phyloP scores from a whole-genome alignment of 2,329 filamentous ascomycete species.

The Helicocarpus griseus region DNA sequence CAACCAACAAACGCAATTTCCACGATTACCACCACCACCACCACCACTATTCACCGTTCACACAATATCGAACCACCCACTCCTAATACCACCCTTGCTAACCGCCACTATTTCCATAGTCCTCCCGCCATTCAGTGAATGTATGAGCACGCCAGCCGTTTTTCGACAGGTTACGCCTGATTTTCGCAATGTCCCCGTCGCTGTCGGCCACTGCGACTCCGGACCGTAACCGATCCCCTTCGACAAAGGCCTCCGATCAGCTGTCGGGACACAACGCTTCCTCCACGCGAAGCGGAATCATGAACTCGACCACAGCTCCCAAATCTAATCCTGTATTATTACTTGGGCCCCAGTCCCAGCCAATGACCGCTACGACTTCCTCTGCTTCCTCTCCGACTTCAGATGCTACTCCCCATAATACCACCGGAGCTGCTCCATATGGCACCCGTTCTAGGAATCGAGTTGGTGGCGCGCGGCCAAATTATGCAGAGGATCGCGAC shows the following conservation, averaged over 20 bases:
- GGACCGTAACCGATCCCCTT: constrained; percentile 16
- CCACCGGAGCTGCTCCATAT: constrained; percentile 56
- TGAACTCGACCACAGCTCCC: constrained; percentile 10
- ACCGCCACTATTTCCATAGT: background rate
- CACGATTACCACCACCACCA: too few relatives aligned
- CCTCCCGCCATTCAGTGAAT: constrained; percentile 11
- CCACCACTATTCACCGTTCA: background rate
- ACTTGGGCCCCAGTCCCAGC: constrained; percentile 30
- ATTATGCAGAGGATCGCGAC: constrained; percentile 92
- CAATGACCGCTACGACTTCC: constrained; percentile 37
- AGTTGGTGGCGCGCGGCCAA: constrained; percentile 61
- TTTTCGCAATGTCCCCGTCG: constrained; percentile 22
- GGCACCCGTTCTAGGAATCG: constrained; percentile 91
- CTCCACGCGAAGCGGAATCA: constrained; percentile 4
- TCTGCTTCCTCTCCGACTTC: constrained; percentile 20
- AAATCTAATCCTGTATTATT: constrained; percentile 18
- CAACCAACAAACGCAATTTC: background rate
- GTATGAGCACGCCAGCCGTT: constrained; percentile 6
- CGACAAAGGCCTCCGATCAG: constrained; percentile 13
- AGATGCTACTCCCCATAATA: constrained; percentile 19
- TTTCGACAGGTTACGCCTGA: constrained; percentile 15
- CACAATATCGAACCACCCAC: constrained; percentile 13
- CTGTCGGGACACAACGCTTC: constrained; percentile 6
- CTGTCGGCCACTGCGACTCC: constrained; percentile 20
- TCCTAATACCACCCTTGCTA: constrained; percentile 12